These are phyloP conservation scores for Tillandsia fasciculata DNA, from an alignment of 176 grass and related monocot genomes.

Conservation along the genomic window DNA sequence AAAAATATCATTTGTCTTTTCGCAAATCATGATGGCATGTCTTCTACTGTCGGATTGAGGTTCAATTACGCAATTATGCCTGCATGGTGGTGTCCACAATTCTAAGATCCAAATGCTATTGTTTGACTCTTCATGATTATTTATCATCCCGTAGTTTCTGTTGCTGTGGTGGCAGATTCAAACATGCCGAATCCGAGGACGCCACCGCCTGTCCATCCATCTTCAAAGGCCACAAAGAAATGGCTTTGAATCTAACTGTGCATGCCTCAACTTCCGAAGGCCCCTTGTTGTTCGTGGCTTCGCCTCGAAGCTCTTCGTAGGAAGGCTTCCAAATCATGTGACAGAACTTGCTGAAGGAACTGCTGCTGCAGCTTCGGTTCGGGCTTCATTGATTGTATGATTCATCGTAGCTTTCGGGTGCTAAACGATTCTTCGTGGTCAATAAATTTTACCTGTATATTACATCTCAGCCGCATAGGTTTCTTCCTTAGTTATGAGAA, in stretches of 20 bases:
- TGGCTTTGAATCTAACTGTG: neutral
- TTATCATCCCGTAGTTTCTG: neutral
- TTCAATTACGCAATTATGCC: too few relatives aligned
- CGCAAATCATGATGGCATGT: too few relatives aligned
- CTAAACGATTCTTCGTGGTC: too few relatives aligned
- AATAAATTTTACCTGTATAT: too few relatives aligned
- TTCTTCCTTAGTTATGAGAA: too few relatives aligned
- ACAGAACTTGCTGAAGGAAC: neutral
- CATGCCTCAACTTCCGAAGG: neutral
- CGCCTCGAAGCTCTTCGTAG: neutral
- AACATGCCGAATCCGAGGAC: conserved; percentile 4
- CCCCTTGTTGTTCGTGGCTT: neutral
- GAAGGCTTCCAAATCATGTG: neutral
- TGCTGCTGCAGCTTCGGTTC: too few relatives aligned
- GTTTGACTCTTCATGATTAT: neutral
- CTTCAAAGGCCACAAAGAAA: conserved; percentile 1
- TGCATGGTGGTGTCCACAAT: neutral
- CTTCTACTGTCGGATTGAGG: too few relatives aligned
- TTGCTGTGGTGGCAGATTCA: conserved; percentile 1
- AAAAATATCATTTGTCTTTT: too few relatives aligned
- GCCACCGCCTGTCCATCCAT: neutral
- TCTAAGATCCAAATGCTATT: neutral
- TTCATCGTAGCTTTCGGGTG: too few relatives aligned
- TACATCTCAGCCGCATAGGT: too few relatives aligned
- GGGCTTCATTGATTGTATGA: too few relatives aligned